These are phyloP conservation scores for Rhizomucor miehei DNA, from an alignment of 371 early-diverging fungal species.

Conservation along the genomic window DNA sequence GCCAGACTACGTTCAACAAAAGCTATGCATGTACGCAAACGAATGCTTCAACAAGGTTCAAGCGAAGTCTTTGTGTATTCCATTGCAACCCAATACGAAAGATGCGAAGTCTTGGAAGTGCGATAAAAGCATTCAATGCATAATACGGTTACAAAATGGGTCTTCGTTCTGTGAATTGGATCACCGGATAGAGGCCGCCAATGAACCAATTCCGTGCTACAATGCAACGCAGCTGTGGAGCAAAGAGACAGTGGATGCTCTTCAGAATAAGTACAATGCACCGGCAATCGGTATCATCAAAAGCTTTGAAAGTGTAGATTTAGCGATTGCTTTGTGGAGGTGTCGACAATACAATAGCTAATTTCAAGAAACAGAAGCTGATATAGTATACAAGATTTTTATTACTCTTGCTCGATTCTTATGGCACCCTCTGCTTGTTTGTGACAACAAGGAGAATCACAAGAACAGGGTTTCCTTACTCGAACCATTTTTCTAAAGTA, in stretches of 20 bases:
- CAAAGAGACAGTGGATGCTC: neutral
- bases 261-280: neutral
- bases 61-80: no score
- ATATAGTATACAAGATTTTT: no score
- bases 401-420: conserved; percentile 2
- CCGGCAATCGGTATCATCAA: conserved; percentile 4
- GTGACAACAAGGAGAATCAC: conserved; percentile 2
- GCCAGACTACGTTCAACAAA: no score
- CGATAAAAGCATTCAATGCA: no score
- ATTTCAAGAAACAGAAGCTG: no score
- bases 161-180: no score
- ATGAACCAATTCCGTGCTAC: conserved; percentile 6
- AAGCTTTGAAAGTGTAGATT: neutral
- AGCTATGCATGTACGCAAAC: no score
- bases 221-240: conserved; percentile 4
- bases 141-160: no score
- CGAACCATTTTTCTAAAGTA: conserved; percentile 40
- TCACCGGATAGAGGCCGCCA: no score
- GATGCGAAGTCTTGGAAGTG: no score
- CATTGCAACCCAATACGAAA: no score
- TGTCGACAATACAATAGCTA: neutral
- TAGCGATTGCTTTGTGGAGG: conserved; percentile 10
- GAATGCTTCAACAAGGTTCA: no score
- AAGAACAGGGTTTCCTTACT: conserved; percentile 14
- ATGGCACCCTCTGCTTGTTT: conserved; percentile 8